phyloP scores from a whole-genome alignment of 495 filamentous ascomycete genomes.

The Mycothermus thermophilus region DNA sequence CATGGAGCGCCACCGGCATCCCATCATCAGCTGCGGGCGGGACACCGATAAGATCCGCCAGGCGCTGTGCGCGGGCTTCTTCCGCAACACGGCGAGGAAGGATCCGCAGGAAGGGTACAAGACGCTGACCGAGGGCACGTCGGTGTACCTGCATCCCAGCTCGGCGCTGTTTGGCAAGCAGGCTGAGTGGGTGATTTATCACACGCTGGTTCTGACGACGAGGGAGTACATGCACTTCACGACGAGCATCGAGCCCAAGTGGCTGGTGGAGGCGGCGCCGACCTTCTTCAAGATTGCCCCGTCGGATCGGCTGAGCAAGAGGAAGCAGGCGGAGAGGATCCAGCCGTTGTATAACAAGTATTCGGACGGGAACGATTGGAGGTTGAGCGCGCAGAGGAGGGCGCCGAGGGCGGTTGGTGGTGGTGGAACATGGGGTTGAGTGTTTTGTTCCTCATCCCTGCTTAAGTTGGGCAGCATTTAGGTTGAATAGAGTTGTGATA shows the following conservation, averaged over 20 bases:
- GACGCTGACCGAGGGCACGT: slow-evolving; percentile 87
- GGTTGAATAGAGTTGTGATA: background rate
- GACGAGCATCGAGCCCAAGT: slow-evolving; percentile 85
- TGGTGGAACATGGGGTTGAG: slow-evolving; percentile 83
- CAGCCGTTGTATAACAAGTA: slow-evolving; percentile 90
- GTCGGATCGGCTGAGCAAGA: slow-evolving; percentile 73
- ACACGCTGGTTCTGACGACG: slow-evolving; percentile 75
- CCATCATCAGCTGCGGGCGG: slow-evolving; percentile 67
- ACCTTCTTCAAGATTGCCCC: slow-evolving; percentile 98
- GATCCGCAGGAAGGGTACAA: slow-evolving; percentile 95
- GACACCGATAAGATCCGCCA: slow-evolving; percentile 82
- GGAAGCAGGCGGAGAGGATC: slow-evolving; percentile 88
- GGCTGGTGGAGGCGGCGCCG: slow-evolving; percentile 79
- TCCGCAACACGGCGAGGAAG: slow-evolving; percentile 88
- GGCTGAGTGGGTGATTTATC: slow-evolving; percentile 89
- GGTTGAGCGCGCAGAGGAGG: slow-evolving; percentile 74
- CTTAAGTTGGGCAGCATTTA: background rate
- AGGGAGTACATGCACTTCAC: slow-evolving; percentile 97
- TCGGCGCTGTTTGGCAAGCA: slow-evolving; percentile 90
- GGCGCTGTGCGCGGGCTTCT: slow-evolving; percentile 85
- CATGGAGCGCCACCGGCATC: slow-evolving; percentile 76
- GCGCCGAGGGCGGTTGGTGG: slow-evolving; percentile 82
- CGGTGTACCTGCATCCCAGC: slow-evolving; percentile 84
- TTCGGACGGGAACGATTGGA: slow-evolving; percentile 78
- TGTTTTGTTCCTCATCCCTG: too few relatives aligned